Conservation (phyloP, 225 moss, liverwort and hornwort genomes). For the Marchantia paleacea region DNA sequence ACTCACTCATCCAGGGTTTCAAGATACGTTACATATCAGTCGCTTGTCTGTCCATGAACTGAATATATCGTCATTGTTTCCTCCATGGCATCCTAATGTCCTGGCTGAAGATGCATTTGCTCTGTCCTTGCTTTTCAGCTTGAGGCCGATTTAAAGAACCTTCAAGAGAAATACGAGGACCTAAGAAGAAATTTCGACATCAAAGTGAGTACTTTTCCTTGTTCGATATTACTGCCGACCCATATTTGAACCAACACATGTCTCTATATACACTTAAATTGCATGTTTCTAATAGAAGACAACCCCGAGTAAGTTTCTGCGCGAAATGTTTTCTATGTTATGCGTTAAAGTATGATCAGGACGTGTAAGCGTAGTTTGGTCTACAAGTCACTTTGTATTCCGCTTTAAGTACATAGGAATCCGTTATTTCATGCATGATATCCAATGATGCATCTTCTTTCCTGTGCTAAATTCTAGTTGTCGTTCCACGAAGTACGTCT, state of each 20-base stretch:
- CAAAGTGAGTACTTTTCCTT: conserved; percentile 43
- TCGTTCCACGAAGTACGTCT: not conserved
- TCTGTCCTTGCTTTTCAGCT: conserved; percentile 41
- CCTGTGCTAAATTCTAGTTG: not conserved
- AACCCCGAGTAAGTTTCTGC: too few relatives aligned
- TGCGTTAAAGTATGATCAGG: not conserved
- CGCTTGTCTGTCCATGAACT: not conserved
- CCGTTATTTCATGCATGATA: not conserved
- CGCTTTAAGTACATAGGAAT: not conserved
- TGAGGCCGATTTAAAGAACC: conserved; percentile 51
- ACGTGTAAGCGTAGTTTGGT: not conserved
- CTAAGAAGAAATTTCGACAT: conserved; percentile 49
- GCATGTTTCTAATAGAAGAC: too few relatives aligned
- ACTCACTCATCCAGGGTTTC: not conserved
- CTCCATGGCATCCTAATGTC: not conserved
- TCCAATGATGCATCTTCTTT: not conserved
- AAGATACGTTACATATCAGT: not conserved
- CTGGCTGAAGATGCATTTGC: not conserved
- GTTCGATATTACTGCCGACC: not conserved
- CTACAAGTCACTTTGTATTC: not conserved
- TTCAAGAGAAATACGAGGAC: conserved; percentile 52
- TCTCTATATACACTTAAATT: too few relatives aligned
- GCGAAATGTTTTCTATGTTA: too few relatives aligned
- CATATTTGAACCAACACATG: too few relatives aligned
- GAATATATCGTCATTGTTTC: not conserved